These are phyloP conservation scores for Plasmodium adleri DNA, from an alignment of 169 alveolate genomes.

Conservation along the genomic window DNA sequence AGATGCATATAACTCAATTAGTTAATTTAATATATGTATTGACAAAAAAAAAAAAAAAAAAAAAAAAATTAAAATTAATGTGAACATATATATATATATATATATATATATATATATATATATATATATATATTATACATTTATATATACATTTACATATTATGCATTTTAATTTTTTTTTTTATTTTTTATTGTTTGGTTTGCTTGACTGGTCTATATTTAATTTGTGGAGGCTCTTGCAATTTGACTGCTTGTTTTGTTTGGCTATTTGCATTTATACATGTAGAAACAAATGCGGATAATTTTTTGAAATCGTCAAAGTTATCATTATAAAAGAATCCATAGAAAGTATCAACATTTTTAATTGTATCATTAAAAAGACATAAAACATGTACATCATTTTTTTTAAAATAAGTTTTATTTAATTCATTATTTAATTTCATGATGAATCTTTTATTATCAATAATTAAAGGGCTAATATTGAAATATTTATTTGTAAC, in stretches of 20 bases:
- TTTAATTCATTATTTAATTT: constrained; percentile 64
- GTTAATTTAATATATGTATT: neutral
- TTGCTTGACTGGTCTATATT: constrained; percentile 44
- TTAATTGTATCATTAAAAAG: constrained; percentile 14
- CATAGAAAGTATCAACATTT: constrained; percentile 16
- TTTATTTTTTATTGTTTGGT: neutral
- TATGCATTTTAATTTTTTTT: neutral
- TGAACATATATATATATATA: neutral
- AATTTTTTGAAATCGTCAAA: constrained; percentile 53
- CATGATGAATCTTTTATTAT: constrained; percentile 20
- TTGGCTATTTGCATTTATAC: constrained; percentile 39
- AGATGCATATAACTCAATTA: too few relatives aligned
- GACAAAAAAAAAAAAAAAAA: neutral
- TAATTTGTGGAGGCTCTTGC: constrained; percentile 39
- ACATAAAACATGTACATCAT: constrained; percentile 69
- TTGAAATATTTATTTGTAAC: constrained; percentile 63
- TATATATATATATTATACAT: neutral
- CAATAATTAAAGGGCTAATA: constrained; percentile 53
- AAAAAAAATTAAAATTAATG: too few relatives aligned
- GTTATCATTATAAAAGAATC: constrained; percentile 61
- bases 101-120: constrained; percentile 8
- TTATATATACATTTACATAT: neutral
- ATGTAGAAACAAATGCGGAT: constrained; percentile 33
- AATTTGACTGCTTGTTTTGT: constrained; percentile 20
- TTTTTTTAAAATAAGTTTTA: constrained; percentile 31